Base-by-base conservation (phyloP, 345 rosid genomes). In the Eucalyptus pauciflora region DNA sequence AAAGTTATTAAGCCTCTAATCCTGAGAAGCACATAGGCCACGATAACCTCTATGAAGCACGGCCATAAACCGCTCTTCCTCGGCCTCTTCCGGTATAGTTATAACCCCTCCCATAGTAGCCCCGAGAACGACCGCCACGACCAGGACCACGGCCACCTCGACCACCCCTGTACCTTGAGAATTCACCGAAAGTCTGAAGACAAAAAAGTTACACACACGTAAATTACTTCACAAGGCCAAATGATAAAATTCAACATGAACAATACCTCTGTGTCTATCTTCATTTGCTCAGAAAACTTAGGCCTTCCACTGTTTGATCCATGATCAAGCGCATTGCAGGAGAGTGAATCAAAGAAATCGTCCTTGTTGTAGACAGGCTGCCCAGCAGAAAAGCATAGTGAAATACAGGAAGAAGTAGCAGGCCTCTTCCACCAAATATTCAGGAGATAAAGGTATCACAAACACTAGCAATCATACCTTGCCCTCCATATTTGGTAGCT, bases 341-440 rank as follows among this genome's bases (percentile, higher is more conserved):
- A 97, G 79, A 97, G 95, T 29, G 96, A 91, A 93, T 97, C 99
- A 92, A 96, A 97, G 88, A 96, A 96, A 94, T 97, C 99, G 86
- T 97, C 99, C 93, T 96, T 97, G 89, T 95, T 96, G 93, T 97
- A 97, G 46, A 96, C 92, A 90, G 96, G 92, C 99, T 97, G 93
- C 83, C 46, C 83, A 76, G 88, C 90, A 50, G 89, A 17, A 89
- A 56, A 86, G 88, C 62, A 46, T 51, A 52, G 88, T 60, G 46
- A 31, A 85, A 60, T 18, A 29, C 20, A 48, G 29, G 33, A 71
- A 37, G 27, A 45, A 37, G 49, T 20, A 71, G 46, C 45, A 37
- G 46, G 13, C 81, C 81, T 18, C 46, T 37, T 18, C 46, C 27
- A 71, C 25, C 25, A 71, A 71, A 71, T 71, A 71, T 71, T 37